Evolutionary conservation across 2,329 filamentous ascomycete genomes (phyloP).

Genomic region (Penicillium sp.): DNA sequence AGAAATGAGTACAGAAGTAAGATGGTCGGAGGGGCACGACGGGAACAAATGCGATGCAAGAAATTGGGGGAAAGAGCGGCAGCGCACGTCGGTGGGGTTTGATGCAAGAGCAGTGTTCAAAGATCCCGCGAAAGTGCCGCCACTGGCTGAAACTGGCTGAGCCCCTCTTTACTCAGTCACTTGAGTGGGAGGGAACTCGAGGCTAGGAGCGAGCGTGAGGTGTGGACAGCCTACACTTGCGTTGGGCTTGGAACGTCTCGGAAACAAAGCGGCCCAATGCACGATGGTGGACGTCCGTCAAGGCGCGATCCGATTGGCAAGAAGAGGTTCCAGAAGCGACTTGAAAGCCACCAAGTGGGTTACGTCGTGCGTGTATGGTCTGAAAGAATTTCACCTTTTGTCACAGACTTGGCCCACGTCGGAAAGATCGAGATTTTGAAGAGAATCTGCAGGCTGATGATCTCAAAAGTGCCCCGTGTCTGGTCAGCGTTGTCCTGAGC

Average conservation of each 20-base stretch:
- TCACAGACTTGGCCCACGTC: not conserved
- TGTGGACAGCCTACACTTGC: too few species aligned
- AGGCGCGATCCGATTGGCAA: conserved; percentile 16
- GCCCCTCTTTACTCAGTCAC: not conserved
- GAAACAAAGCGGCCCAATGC: not conserved
- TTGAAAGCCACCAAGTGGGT: conserved; percentile 2
- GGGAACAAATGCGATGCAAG: conserved; percentile 9
- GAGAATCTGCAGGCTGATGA: not conserved
- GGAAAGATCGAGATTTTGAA: conserved; percentile 1
- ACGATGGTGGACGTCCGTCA: not conserved
- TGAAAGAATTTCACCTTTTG: not conserved
- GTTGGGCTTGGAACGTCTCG: too few species aligned
- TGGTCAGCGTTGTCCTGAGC: not conserved
- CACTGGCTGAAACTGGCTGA: conserved; percentile 16
- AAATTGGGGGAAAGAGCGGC: conserved; percentile 10
- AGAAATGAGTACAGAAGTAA: not conserved
- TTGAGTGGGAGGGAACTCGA: too few species aligned
- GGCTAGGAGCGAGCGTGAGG: too few species aligned
- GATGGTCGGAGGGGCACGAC: conserved; percentile 3
- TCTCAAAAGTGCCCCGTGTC: not conserved
- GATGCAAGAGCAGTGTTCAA: not conserved
- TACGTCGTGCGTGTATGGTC: not conserved
- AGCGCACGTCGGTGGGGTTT: conserved; percentile 10
- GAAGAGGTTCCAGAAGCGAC: conserved; percentile 11
- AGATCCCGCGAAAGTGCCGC: conserved; percentile 3